phyloP scores from a whole-genome alignment of 2,329 filamentous ascomycete genomes.

The Ophiocordyceps camponoti-leonardi region DNA sequence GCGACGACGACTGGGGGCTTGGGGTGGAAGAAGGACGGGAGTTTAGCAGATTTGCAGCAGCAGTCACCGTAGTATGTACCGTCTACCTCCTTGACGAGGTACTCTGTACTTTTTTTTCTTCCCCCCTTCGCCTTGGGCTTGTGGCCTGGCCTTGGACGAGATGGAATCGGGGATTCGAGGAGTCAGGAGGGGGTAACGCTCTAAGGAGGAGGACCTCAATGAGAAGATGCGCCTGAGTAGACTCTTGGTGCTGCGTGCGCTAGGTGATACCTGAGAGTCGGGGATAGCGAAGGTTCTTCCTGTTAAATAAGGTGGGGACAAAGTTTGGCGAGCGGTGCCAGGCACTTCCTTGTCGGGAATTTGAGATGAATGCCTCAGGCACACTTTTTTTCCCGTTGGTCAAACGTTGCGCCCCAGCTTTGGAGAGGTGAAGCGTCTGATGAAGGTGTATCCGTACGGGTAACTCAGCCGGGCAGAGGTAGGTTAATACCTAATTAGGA shows the following conservation, averaged over 20 bases:
- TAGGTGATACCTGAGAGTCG: not conserved
- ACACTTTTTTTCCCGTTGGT: not conserved
- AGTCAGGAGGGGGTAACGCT: not conserved
- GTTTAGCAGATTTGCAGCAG: not conserved
- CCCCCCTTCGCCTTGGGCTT: not conserved
- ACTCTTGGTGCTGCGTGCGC: not conserved
- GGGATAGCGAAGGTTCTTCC: not conserved
- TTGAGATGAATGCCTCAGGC: not conserved
- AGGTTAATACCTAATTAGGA: too few species aligned
- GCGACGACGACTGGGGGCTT: not conserved
- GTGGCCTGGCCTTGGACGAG: not conserved
- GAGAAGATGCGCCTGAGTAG: not conserved
- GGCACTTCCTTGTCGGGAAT: not conserved
- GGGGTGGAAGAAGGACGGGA: not conserved
- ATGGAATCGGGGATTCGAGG: not conserved
- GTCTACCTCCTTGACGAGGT: not conserved
- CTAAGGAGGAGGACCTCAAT: not conserved
- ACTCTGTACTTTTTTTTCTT: not conserved
- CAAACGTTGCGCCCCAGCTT: too few species aligned
- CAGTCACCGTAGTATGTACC: not conserved
- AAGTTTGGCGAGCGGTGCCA: not conserved
- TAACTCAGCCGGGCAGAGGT: too few species aligned
- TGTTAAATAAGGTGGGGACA: not conserved
- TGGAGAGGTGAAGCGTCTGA: too few species aligned
- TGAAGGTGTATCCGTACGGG: too few species aligned